Conservation (phyloP, 345 rosid genomes). For the Brassica rapa region DNA sequence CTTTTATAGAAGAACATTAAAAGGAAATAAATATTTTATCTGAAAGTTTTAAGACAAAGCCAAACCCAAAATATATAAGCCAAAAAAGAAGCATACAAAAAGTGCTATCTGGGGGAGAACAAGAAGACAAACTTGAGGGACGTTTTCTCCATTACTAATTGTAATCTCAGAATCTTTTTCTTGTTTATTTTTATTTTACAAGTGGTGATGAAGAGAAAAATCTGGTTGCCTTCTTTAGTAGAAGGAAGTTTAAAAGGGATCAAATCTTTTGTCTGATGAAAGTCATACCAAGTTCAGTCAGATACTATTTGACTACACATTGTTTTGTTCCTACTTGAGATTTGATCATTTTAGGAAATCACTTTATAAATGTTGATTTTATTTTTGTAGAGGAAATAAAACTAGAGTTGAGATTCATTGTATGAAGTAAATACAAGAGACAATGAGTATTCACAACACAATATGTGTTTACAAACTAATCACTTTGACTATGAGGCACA, state of each 20-base stretch:
- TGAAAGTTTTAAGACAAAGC: background rate
- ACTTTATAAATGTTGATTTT: background rate
- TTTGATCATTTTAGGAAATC: background rate
- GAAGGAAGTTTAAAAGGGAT: background rate
- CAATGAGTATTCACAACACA: background rate
- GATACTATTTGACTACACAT: background rate
- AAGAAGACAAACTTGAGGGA: slow-evolving; percentile 30
- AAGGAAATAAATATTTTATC: background rate
- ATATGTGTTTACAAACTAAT: background rate
- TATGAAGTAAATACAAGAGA: background rate
- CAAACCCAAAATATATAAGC: background rate
- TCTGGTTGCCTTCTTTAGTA: background rate
- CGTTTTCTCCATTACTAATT: slow-evolving; percentile 27
- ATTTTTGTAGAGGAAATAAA: background rate
- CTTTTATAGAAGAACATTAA: background rate
- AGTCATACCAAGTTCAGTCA: slow-evolving; percentile 12
- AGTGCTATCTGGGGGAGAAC: background rate
- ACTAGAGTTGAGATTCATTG: background rate
- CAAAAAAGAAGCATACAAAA: slow-evolving; percentile 7
- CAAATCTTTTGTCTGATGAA: background rate
- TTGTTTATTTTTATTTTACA: slow-evolving; percentile 8
- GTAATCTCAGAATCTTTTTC: background rate
- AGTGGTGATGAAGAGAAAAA: slow-evolving; percentile 12
- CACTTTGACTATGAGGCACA: background rate
- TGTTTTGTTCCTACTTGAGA: background rate